Conservation (phyloP, 75 land plant species). For the Adiantum capillusveneris region DNA sequence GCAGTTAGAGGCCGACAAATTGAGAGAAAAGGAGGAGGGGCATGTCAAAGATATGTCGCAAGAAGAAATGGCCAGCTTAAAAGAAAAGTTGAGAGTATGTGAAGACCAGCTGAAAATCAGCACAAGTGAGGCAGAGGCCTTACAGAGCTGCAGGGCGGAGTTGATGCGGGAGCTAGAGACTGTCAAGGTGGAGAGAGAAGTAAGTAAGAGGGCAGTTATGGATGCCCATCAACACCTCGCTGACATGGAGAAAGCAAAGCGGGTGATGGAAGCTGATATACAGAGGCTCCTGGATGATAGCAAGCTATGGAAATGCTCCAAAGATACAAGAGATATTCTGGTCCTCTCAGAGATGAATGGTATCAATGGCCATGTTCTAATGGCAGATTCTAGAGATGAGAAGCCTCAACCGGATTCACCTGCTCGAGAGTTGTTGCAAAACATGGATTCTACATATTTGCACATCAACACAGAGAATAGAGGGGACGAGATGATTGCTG, state of each 20-base stretch:
- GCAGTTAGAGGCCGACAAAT: background rate
- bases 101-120: background rate
- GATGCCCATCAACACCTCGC: background rate
- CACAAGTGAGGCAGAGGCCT: background rate
- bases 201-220: background rate
- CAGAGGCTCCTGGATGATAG: constrained; percentile 5
- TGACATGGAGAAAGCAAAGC: constrained; percentile 1
- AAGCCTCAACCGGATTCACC: too few species aligned
- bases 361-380: too few species aligned
- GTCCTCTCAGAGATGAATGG: too few species aligned
- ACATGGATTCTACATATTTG: too few species aligned
- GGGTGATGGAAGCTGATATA: background rate
- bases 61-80: background rate
- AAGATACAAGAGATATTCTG: too few species aligned
- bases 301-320: background rate
- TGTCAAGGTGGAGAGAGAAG: background rate
- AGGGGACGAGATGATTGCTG: too few species aligned
- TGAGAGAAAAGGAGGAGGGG: background rate
- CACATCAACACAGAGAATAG: too few species aligned
- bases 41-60: background rate
- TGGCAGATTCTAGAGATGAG: too few species aligned
- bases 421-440: too few species aligned
- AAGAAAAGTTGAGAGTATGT: background rate
- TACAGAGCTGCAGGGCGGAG: background rate
- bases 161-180: background rate